A percentile compares a stretch with the other conserved stretches of the same genome.
These are phyloP conservation scores for Ajuga reptans DNA, from an alignment of 305 asterid species.

Conservation along the genomic window DNA sequence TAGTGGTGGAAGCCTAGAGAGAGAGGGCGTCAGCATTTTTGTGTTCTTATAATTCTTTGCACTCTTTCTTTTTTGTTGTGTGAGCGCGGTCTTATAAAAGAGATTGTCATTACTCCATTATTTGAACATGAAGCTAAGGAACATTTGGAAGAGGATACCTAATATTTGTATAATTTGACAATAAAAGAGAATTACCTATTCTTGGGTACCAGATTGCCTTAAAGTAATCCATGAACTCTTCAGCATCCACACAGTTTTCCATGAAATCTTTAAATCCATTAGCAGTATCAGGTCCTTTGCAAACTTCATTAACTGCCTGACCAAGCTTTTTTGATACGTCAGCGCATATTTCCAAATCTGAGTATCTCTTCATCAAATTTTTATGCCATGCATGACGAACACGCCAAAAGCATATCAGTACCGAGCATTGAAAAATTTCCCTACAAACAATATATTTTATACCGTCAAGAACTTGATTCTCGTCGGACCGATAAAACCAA, in stretches of 20 bases:
- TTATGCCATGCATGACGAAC: conserved; percentile 95
- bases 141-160: not conserved
- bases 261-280: conserved; percentile 44
- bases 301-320: conserved; percentile 40
- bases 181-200: conserved; percentile 44
- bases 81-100: too few relatives aligned
- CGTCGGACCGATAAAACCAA: not conserved
- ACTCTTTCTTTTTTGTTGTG: not conserved
- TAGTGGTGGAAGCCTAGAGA: not conserved
- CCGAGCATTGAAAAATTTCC: conserved; percentile 81
- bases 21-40: too few relatives aligned
- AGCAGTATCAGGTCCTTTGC: conserved; percentile 46
- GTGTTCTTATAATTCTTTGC: too few relatives aligned
- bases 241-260: conserved; percentile 45
- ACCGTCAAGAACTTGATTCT: conserved; percentile 22
- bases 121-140: not conserved
- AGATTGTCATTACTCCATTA: not conserved
- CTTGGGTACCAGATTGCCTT: conserved; percentile 77
- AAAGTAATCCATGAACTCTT: conserved; percentile 73
- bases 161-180: not conserved
- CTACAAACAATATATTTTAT: conserved; percentile 27
- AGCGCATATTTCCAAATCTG: conserved; percentile 42
- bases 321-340: conserved; percentile 55
- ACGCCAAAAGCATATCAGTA: conserved; percentile 80
- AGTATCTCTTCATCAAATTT: conserved; percentile 59